Evolutionary conservation across 352 stramenopile species (phyloP), one percentile per base, ranked within the genome.

Genomic region (Pythium periplocum): DNA sequence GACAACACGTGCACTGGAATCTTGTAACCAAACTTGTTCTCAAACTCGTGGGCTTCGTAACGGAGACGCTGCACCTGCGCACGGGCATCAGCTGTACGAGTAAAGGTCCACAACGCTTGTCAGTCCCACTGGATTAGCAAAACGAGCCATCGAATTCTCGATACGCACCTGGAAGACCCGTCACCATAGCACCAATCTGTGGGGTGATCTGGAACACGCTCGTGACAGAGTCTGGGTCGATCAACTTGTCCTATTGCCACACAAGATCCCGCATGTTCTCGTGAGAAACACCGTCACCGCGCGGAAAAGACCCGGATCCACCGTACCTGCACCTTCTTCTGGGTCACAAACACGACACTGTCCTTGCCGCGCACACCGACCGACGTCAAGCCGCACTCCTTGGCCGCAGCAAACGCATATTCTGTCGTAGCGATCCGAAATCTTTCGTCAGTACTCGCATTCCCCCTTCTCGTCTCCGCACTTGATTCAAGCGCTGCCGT

Each of bases 341-440:
- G 97, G 0, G 97, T 99, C 37, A 99, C 96, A 39, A 99, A 92
- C 12, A 96, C 95, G 31, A 69, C 80, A 57, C 83, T 96, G 61
- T 99, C 92, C 58, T 86, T 90, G 31, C 97, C 96, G 34, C 96
- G 84, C 33, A 99, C 86, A 31, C 95, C 96, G 17, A 99, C 92
- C 0, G 95, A 98, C 42, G 97, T 99, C 34, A 98, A 73, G 31
- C 93, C 97, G 55, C 76, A 86, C 55, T 88, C 83, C 57, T 95
- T 91, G 10, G 96, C 95, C n/a, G 93, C 94, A 56, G 98, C 98
- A 77, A 99, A 99, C 46, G 96, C 96, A 80, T 99, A 99, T 71
- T 99, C 97, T 96, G 51, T 17, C 44, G 4, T 11, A 48, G 43
- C 17, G 17, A 11, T 31, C 17, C 9, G 6, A 45, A 61, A 65